Evolutionary conservation across 257 asterid species (phyloP), one percentile per base, ranked within the genome.

Genomic region (Salvia miltiorrhiza): DNA sequence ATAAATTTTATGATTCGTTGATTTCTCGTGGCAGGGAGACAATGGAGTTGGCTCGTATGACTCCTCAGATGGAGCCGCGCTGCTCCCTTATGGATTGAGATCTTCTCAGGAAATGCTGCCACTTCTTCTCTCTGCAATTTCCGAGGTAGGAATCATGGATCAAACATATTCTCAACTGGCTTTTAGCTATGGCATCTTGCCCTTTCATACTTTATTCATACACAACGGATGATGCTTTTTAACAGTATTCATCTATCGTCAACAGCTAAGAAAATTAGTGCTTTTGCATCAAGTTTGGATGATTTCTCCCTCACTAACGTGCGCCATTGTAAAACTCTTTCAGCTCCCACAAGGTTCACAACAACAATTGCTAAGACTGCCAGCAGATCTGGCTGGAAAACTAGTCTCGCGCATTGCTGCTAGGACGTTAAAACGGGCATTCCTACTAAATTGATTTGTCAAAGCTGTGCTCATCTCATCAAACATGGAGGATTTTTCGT

Each of bases 261-360:
- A n/a, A n/a, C 5, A 14, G 10, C 12, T 59, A 23, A 35, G 24
- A 32, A 35, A 17, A n/a, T 50, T 17, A 40, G n/a, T 28, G 6
- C n/a, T 65, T 48, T 9, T 30, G 61, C 62, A 7, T 33, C 23
- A 41, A 55, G 16, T 20, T 65, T 32, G 48, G 24, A 32, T 53
- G 44, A 30, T 26, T 7, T 48, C 55, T 10, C 2, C 50, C 9
- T 17, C 23, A 21, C 62, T 50, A 24, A 72, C 48, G n/a, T 35
- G 44, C n/a, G 30, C n/a, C 26, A 0, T 19, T 17, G 53, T 67
- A 19, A 7, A 45, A 32, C 39, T 45, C 23, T 67, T 83, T 75
- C 89, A 93, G 98, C 96, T 93, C 70, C 96, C 97, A 60, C 95
- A 55, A 77, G 92, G 87, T 50, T 80, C 85, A 68, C 96, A 81